These are phyloP conservation scores for Phytophthora hibernalis DNA, from an alignment of 352 stramenopile species.

Conservation along the genomic window DNA sequence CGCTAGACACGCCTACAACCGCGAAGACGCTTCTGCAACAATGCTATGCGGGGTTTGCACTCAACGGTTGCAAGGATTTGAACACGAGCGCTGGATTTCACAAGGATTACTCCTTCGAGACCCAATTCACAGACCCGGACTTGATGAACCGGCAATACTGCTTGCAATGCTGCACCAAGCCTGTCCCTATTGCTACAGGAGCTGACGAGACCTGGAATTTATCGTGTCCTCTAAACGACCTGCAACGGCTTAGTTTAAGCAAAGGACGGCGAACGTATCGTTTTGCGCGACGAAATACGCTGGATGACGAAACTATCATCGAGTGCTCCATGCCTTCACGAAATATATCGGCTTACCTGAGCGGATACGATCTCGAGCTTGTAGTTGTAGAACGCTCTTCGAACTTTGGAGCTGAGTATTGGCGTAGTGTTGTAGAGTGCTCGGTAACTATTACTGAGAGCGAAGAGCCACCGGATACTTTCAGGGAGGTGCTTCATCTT, in stretches of 20 bases:
- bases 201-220: slow-evolving; percentile 85
- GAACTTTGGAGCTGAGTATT: slow-evolving; percentile 62
- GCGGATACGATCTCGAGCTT: slow-evolving; percentile 62
- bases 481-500: slow-evolving; percentile 68
- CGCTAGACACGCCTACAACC: slow-evolving; percentile 45
- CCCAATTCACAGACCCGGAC: slow-evolving; percentile 60
- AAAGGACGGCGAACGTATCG: slow-evolving; percentile 60
- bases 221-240: slow-evolving; percentile 67
- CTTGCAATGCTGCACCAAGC: slow-evolving; percentile 77
- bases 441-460: slow-evolving; percentile 64
- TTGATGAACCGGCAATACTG: slow-evolving; percentile 59
- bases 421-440: slow-evolving; percentile 76
- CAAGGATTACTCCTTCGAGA: slow-evolving; percentile 63
- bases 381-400: slow-evolving; percentile 59
- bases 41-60: slow-evolving; percentile 69
- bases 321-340: slow-evolving; percentile 67
- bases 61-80: slow-evolving; percentile 64
- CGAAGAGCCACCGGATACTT: slow-evolving; percentile 39
- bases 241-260: slow-evolving; percentile 75
- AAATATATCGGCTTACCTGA: slow-evolving; percentile 58
- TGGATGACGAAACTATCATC: slow-evolving; percentile 57
- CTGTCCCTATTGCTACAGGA: slow-evolving; percentile 50
- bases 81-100: slow-evolving; percentile 48
- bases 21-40: slow-evolving; percentile 51
- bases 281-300: slow-evolving; percentile 64